Evolutionary conservation across 208 protist genomes (phyloP).

Genomic region (Novymonas esmeraldas): DNA sequence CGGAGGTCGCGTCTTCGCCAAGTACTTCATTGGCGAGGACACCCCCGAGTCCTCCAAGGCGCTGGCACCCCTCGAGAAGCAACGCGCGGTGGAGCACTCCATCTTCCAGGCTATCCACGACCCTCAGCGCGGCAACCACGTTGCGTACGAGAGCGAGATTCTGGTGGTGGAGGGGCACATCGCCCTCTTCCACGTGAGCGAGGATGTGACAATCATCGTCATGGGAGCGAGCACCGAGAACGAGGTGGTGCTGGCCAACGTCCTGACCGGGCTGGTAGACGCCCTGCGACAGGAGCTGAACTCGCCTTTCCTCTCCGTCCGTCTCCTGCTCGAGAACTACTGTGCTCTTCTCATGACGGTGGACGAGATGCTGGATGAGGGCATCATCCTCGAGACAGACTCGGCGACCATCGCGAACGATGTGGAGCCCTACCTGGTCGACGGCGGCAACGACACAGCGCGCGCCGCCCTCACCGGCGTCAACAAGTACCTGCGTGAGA

Average conservation of each 20-base stretch:
- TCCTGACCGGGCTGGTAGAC: conserved; percentile 71
- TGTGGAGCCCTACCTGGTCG: conserved; percentile 65
- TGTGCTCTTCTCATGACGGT: conserved; percentile 85
- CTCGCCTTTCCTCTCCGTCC: conserved; percentile 44
- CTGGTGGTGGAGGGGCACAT: conserved; percentile 76
- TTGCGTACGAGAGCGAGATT: conserved; percentile 65
- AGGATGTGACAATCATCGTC: conserved; percentile 78
- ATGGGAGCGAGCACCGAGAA: conserved; percentile 86
- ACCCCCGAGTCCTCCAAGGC: conserved; percentile 50
- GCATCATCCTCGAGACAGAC: conserved; percentile 86
- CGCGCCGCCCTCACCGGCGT: conserved; percentile 74
- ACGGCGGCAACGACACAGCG: conserved; percentile 61
- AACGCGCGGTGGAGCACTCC: conserved; percentile 62
- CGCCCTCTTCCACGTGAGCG: conserved; percentile 62
- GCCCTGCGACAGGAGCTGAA: conserved; percentile 66
- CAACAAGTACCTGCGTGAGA: conserved; percentile 87
- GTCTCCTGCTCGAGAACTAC: conserved; percentile 83
- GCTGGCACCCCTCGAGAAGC: conserved; percentile 61
- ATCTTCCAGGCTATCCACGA: conserved; percentile 56
- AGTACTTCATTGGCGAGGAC: conserved; percentile 87
- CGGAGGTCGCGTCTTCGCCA: conserved; percentile 78
- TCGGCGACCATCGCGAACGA: conserved; percentile 48
- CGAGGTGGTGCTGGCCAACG: conserved; percentile 73
- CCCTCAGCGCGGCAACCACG: conserved; percentile 14
- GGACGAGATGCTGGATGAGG: conserved; percentile 92